Evolutionary conservation across 768 basidiomycete species (phyloP).

Genomic region (Boletus tylopilopsis): DNA sequence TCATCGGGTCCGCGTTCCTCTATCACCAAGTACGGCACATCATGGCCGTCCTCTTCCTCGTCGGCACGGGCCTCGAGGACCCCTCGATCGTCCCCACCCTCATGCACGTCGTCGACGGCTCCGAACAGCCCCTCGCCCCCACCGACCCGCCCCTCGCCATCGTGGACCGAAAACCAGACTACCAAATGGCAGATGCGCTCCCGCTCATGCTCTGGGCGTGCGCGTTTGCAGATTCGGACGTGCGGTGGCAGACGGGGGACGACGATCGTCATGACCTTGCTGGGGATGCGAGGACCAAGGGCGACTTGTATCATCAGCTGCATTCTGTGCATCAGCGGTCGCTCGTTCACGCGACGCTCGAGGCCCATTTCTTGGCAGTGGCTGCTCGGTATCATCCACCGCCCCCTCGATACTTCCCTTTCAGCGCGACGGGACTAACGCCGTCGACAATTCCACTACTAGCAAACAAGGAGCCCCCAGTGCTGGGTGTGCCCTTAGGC

Average conservation of each 20-base stretch:
- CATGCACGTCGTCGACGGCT: conserved; percentile 63
- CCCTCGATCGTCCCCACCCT: conserved; percentile 68
- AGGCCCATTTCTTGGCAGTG: conserved; percentile 61
- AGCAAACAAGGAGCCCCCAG: conserved; percentile 17
- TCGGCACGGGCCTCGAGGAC: conserved; percentile 76
- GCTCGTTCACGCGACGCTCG: conserved; percentile 58
- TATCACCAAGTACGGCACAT: conserved; percentile 97
- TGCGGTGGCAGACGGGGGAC: conserved; percentile 71
- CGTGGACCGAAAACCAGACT: conserved; percentile 76
- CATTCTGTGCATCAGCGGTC: conserved; percentile 56
- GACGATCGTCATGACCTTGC: conserved; percentile 25
- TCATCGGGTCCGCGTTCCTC: conserved; percentile 84
- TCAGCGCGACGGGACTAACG: conserved; percentile 26
- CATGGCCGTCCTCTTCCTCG: conserved; percentile 85
- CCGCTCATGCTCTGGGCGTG: conserved; percentile 94
- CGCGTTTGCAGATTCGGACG: conserved; percentile 59
- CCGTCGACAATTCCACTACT: conserved; percentile 15
- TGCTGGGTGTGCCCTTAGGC: conserved; percentile 60
- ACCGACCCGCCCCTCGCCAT: conserved; percentile 37
- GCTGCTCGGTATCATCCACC: conserved; percentile 48
- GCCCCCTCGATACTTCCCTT: conserved; percentile 37
- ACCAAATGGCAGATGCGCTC: conserved; percentile 90
- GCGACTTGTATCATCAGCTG: conserved; percentile 48
- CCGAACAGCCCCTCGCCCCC: conserved; percentile 4
- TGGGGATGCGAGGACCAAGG: conserved; percentile 27